phyloP scores from a whole-genome alignment of 2,329 filamentous ascomycete species.

The Sphaceloma murrayae region DNA sequence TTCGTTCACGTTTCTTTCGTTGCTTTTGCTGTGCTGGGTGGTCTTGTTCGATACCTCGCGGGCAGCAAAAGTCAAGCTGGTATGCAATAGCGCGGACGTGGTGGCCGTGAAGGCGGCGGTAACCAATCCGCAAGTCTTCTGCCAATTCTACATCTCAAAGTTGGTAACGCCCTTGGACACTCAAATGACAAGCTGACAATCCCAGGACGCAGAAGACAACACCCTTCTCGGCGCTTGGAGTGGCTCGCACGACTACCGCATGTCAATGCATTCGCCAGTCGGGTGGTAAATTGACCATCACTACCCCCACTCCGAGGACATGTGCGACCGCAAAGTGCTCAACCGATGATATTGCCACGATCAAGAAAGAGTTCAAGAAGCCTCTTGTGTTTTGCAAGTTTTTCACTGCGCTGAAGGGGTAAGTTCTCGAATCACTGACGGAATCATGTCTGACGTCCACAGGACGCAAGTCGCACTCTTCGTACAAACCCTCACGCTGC shows the following conservation, averaged over 20 bases:
- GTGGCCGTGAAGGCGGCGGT: constrained; percentile 6
- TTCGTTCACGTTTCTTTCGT: constrained; percentile 10
- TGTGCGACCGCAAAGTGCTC: constrained; percentile 1
- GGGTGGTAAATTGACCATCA: neutral
- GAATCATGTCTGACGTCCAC: neutral
- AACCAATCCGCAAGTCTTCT: constrained; percentile 5
- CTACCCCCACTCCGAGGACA: neutral
- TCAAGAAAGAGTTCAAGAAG: constrained; percentile 5
- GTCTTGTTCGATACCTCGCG: constrained; percentile 7
- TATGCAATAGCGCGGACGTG: constrained; percentile 3
- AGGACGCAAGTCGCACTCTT: neutral
- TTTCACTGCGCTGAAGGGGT: constrained; percentile 2
- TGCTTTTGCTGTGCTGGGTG: constrained; percentile 11
- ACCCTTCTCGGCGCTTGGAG: neutral
- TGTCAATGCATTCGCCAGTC: constrained; percentile 5
- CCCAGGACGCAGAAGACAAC: constrained; percentile 1
- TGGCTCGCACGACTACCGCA: neutral
- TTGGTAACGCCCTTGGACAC: neutral
- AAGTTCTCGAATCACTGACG: neutral
- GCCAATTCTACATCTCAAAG: constrained; percentile 8
- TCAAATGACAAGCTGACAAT: neutral
- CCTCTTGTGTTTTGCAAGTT: constrained; percentile 6
- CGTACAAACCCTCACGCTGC: neutral
- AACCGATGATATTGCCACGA: neutral
- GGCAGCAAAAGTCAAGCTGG: constrained; percentile 10